Evolutionary conservation across 768 basidiomycete species (phyloP).

Genomic region (Butyriboletus loyo): DNA sequence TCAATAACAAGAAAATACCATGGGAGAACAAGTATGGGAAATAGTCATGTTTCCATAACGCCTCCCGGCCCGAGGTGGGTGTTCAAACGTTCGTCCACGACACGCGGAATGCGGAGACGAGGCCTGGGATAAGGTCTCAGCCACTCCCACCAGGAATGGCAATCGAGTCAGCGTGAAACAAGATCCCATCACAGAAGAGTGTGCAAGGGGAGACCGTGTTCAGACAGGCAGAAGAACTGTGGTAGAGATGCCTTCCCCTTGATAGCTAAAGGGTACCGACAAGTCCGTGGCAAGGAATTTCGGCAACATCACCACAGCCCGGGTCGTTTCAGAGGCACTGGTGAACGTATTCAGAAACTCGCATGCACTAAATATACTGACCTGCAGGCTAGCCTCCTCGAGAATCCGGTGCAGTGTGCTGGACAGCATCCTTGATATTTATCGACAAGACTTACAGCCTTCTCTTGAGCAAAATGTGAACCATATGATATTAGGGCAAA

Average conservation of each 20-base stretch:
- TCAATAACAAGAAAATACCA: neutral
- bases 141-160: constrained; percentile 3
- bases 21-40: constrained; percentile 4
- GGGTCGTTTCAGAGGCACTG: neutral
- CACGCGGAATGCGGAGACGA: neutral
- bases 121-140: neutral
- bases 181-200: neutral
- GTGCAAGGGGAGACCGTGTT: neutral
- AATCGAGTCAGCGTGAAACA: constrained; percentile 3
- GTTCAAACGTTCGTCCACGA: neutral
- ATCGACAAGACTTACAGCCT: neutral
- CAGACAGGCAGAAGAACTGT: neutral
- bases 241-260: neutral
- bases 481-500: constrained; percentile 13
- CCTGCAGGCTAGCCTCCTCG: neutral
- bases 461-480: neutral
- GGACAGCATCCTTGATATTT: neutral
- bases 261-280: neutral
- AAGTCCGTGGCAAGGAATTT: neutral
- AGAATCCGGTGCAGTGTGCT: neutral
- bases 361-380: neutral
- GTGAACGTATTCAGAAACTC: neutral
- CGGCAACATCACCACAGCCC: neutral
- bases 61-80: neutral
- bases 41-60: neutral